A percentile compares a stretch with the other conserved stretches of the same genome.
Conservation (phyloP, 2,329 filamentous ascomycete species). For the Neophaeococcomyces aloes region DNA sequence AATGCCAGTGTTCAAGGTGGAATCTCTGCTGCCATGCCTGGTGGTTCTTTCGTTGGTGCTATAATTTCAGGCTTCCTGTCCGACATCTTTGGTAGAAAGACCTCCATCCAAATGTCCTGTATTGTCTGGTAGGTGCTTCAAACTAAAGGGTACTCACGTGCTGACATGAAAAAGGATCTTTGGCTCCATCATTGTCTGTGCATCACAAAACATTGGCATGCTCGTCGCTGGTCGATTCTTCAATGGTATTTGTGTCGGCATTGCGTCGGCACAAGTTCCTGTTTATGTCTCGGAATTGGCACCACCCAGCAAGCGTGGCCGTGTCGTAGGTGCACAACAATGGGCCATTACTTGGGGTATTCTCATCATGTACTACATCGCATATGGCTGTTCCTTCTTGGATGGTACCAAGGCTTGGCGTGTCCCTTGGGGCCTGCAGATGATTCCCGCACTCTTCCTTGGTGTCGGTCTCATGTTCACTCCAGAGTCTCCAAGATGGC, state of each 20-base stretch:
- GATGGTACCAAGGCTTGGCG: conserved; percentile 32
- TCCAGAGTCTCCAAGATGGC: conserved; percentile 35
- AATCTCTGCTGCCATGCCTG: conserved; percentile 41
- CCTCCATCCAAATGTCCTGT: conserved; percentile 39
- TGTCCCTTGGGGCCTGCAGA: conserved; percentile 26
- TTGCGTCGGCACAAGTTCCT: conserved; percentile 35
- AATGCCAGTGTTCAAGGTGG: conserved; percentile 37
- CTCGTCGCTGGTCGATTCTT: conserved; percentile 22
- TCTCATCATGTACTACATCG: conserved; percentile 40
- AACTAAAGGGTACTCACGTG: too few relatives aligned
- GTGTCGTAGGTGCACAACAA: conserved; percentile 31
- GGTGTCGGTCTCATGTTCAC: conserved; percentile 29
- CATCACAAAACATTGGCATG: not conserved
- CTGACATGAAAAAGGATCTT: too few relatives aligned
- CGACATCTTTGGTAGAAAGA: conserved; percentile 38
- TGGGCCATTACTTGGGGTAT: conserved; percentile 37
- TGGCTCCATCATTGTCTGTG: too few relatives aligned
- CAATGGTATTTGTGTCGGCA: conserved; percentile 28
- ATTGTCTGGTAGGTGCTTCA: conserved; percentile 45
- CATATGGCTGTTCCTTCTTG: conserved; percentile 38
- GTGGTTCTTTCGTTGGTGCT: conserved; percentile 40
- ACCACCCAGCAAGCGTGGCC: conserved; percentile 32
- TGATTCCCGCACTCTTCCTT: conserved; percentile 25
- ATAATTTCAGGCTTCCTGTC: conserved; percentile 37
- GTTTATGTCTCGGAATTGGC: conserved; percentile 37